Evolutionary conservation across 495 filamentous ascomycete species (phyloP).

Genomic region (Aspergillus coremiiformis): DNA sequence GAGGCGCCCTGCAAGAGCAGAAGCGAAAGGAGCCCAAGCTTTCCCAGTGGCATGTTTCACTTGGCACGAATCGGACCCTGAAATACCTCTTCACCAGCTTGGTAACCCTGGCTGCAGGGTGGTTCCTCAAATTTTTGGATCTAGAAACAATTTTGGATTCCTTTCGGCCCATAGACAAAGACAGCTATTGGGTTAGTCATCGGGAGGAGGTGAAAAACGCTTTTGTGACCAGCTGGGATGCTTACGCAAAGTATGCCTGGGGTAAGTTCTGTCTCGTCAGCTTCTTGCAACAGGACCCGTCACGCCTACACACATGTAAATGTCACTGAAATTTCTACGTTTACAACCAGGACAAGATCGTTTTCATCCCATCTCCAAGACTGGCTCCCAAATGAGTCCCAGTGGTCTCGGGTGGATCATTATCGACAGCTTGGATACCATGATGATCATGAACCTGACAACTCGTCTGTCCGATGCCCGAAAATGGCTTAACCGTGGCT

Average conservation of each 20-base stretch:
- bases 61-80: too few species aligned
- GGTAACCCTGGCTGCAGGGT: too few species aligned
- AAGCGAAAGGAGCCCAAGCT: too few species aligned
- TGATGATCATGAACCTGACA: slow-evolving; percentile 88
- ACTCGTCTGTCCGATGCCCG: slow-evolving; percentile 62
- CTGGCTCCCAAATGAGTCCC: slow-evolving; percentile 63
- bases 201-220: slow-evolving; percentile 68
- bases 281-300: neutral
- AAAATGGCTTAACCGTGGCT: slow-evolving; percentile 61
- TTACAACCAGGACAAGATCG: slow-evolving; percentile 45
- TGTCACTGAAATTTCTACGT: neutral
- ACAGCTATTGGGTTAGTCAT: slow-evolving; percentile 50
- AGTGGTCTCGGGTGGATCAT: slow-evolving; percentile 73
- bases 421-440: slow-evolving; percentile 74
- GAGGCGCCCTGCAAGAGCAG: too few species aligned
- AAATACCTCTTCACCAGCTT: too few species aligned
- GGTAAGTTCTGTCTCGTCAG: slow-evolving; percentile 35
- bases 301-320: neutral
- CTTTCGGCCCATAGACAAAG: neutral
- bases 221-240: slow-evolving; percentile 71
- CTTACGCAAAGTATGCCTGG: slow-evolving; percentile 79
- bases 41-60: too few species aligned
- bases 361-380: slow-evolving; percentile 67
- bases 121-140: too few species aligned
- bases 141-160: neutral